Evolutionary conservation across 1,284 basidiomycete genomes (phyloP).

Genomic region (Quambalaria eucalypti): DNA sequence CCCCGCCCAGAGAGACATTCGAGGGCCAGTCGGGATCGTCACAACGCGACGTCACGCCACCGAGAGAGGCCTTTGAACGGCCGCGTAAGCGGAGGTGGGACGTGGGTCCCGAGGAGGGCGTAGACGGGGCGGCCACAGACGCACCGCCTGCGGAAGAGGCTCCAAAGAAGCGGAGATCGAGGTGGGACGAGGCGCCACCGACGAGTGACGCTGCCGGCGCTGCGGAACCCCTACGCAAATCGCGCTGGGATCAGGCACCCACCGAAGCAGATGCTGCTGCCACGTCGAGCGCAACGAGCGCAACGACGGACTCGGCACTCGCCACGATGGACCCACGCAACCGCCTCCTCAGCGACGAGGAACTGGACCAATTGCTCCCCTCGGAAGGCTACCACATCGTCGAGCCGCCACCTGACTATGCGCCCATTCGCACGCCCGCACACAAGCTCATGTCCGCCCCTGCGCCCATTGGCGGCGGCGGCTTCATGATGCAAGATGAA

Average conservation of each 20-base stretch:
- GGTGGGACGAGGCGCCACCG: constrained; percentile 77
- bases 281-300: background rate
- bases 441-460: constrained; percentile 59
- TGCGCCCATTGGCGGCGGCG: constrained; percentile 58
- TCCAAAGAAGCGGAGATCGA: constrained; percentile 79
- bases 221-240: constrained; percentile 59
- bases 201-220: constrained; percentile 58
- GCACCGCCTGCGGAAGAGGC: constrained; percentile 38
- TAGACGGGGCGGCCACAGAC: constrained; percentile 44
- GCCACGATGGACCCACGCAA: constrained; percentile 69
- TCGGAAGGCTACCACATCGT: constrained; percentile 81
- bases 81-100: constrained; percentile 81
- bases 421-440: constrained; percentile 64
- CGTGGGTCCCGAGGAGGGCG: constrained; percentile 56
- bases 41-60: constrained; percentile 50
- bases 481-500: constrained; percentile 93
- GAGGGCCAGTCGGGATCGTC: background rate
- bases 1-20: constrained; percentile 19
- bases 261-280: constrained; percentile 29
- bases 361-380: constrained; percentile 83
- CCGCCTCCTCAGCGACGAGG: constrained; percentile 86
- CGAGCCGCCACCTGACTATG: constrained; percentile 86
- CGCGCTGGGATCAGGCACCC: constrained; percentile 89
- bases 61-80: constrained; percentile 53
- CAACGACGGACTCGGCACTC: constrained; percentile 6